Evolutionary conservation across 441 rosid species (phyloP).

Genomic region (Euphorbia celastroides): DNA sequence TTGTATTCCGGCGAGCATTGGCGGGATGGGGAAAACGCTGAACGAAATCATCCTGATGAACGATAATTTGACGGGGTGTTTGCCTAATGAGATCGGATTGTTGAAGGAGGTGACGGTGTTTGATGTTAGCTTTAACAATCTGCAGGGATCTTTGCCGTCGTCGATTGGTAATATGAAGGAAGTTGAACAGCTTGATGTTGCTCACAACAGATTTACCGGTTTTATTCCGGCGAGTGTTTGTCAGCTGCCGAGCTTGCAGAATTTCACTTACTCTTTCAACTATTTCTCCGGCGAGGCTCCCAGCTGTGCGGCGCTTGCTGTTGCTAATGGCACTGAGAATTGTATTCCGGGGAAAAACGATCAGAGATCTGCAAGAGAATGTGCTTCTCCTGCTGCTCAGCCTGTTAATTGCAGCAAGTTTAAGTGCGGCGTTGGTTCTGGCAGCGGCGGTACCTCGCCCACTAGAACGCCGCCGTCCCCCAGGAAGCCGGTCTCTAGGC

Average conservation of each 20-base stretch:
- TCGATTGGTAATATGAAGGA: constrained; percentile 36
- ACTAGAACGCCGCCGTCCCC: constrained; percentile 17
- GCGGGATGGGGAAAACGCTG: constrained; percentile 52
- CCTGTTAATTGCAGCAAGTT: constrained; percentile 64
- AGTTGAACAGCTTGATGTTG: constrained; percentile 43
- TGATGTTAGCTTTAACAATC: constrained; percentile 54
- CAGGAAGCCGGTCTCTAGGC: background rate
- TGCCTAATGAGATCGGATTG: constrained; percentile 53
- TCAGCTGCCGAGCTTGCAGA: constrained; percentile 46
- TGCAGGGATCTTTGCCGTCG: constrained; percentile 47
- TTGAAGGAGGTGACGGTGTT: constrained; percentile 47
- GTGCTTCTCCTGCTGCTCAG: constrained; percentile 41
- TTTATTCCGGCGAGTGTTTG: constrained; percentile 40
- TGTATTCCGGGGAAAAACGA: constrained; percentile 45
- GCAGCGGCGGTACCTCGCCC: constrained; percentile 16
- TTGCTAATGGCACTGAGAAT: constrained; percentile 42
- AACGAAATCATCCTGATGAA: constrained; percentile 54
- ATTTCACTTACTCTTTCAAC: constrained; percentile 55
- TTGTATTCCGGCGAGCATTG: constrained; percentile 65
- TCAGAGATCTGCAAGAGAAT: constrained; percentile 39
- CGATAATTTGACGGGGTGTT: constrained; percentile 62
- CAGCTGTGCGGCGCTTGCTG: constrained; percentile 35
- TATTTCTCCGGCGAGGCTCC: constrained; percentile 53
- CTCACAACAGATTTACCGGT: constrained; percentile 56
- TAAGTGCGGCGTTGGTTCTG: constrained; percentile 33